phyloP scores from a whole-genome alignment of 306 rosid genomes.

The Delonix regia region DNA sequence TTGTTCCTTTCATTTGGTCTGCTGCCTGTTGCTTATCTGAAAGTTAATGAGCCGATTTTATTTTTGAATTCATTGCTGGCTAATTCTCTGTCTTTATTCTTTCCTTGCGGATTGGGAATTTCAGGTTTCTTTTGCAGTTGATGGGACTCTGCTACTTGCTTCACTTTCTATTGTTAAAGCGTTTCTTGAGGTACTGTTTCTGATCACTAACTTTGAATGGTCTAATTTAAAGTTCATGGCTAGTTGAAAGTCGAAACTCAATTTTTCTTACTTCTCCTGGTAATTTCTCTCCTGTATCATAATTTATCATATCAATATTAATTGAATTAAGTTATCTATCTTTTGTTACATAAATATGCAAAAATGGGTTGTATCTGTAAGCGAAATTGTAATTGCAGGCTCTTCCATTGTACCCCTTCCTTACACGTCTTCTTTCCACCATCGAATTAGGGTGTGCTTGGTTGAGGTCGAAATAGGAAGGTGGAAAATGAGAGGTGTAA shows the following conservation, averaged over 20 bases:
- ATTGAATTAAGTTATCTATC: not conserved
- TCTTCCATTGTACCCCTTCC: constrained; percentile 11
- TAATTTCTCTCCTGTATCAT: not conserved
- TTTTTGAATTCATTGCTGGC: not conserved
- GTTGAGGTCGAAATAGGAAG: not conserved
- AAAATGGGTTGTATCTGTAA: not conserved
- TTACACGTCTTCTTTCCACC: constrained; percentile 3
- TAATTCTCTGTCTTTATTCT: constrained; percentile 21
- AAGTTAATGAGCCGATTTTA: constrained; percentile 10
- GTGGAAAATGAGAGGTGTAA: not conserved
- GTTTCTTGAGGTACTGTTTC: constrained; percentile 72
- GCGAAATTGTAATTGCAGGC: constrained; percentile 22
- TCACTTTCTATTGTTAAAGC: constrained; percentile 69
- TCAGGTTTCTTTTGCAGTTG: constrained; percentile 84
- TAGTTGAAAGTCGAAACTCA: constrained; percentile 6
- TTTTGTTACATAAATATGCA: not conserved
- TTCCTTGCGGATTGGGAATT: constrained; percentile 30
- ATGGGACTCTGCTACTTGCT: constrained; percentile 75
- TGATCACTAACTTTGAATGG: not conserved
- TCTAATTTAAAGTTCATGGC: constrained; percentile 14
- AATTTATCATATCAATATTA: not conserved
- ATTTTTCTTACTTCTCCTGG: not conserved
- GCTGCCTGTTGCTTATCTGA: constrained; percentile 5
- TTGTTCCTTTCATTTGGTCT: constrained; percentile 31
- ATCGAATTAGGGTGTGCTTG: not conserved